Conservation (phyloP, 2,329 filamentous ascomycete genomes). For the Sphaerulina musiva region DNA sequence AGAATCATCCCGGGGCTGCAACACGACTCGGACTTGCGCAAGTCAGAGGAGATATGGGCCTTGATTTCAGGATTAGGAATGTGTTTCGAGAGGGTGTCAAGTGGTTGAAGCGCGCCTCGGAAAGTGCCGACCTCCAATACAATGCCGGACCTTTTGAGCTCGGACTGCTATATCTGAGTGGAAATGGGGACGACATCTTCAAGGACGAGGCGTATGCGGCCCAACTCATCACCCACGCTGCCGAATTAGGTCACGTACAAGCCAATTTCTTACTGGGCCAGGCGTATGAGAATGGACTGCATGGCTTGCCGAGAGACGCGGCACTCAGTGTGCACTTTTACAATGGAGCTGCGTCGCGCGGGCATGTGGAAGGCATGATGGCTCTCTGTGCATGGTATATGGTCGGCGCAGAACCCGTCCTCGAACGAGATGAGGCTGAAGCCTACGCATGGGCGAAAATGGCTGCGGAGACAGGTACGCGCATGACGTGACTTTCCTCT, state of each 20-base stretch:
- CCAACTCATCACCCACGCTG: conserved; percentile 88
- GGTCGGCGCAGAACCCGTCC: conserved; percentile 81
- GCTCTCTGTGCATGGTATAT: conserved; percentile 98
- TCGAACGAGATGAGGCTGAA: conserved; percentile 93
- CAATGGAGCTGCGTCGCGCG: conserved; percentile 79
- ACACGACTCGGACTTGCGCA: conserved; percentile 86
- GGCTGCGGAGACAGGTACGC: conserved; percentile 77
- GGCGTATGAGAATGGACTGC: conserved; percentile 86
- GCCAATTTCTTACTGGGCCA: conserved; percentile 88
- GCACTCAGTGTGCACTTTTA: conserved; percentile 96
- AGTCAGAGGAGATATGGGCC: conserved; percentile 77
- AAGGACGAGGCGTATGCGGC: conserved; percentile 83
- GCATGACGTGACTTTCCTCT: neutral
- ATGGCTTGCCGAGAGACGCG: conserved; percentile 83
- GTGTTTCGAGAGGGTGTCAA: conserved; percentile 81
- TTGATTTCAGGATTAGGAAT: conserved; percentile 49
- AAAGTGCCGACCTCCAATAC: conserved; percentile 85
- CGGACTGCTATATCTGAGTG: conserved; percentile 78
- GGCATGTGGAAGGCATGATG: conserved; percentile 90
- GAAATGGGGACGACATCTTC: conserved; percentile 93
- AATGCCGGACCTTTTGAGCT: conserved; percentile 89
- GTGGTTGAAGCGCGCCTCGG: conserved; percentile 89
- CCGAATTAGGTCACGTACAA: conserved; percentile 81
- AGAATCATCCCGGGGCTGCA: conserved; percentile 92
- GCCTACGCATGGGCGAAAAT: conserved; percentile 92